Evolutionary conservation across 2,329 filamentous ascomycete species (phyloP).

Genomic region (Xylariales sp.): DNA sequence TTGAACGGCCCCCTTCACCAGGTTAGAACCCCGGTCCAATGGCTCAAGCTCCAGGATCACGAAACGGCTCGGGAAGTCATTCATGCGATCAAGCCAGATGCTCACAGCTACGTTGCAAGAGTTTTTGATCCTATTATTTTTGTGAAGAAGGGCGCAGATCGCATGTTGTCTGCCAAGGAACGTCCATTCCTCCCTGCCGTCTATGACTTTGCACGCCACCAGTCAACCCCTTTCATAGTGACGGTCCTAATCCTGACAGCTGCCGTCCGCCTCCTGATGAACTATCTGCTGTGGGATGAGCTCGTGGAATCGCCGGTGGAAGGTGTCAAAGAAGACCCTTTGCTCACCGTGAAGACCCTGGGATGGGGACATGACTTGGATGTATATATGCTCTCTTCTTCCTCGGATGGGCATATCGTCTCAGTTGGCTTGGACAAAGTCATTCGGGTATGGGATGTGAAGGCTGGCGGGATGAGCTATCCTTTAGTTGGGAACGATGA

Average conservation of each 20-base stretch:
- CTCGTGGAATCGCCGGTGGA: conserved; percentile 40
- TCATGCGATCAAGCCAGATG: conserved; percentile 66
- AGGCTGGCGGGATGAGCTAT: conserved; percentile 37
- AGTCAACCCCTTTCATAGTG: conserved; percentile 55
- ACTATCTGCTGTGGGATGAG: conserved; percentile 67
- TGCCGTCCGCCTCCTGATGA: conserved; percentile 66
- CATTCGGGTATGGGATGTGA: conserved; percentile 62
- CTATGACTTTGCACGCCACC: conserved; percentile 64
- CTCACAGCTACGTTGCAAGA: conserved; percentile 66
- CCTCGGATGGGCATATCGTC: conserved; percentile 59
- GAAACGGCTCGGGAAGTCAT: conserved; percentile 75
- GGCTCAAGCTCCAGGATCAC: conserved; percentile 73
- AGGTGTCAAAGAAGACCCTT: conserved; percentile 41
- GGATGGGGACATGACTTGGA: conserved; percentile 63
- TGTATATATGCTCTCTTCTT: conserved; percentile 59
- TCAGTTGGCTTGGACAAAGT: conserved; percentile 67
- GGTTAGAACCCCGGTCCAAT: conserved; percentile 69
- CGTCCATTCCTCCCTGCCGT: conserved; percentile 50
- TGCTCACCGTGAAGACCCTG: conserved; percentile 57
- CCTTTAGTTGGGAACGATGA: conserved; percentile 35
- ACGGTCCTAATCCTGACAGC: conserved; percentile 59
- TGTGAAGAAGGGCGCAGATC: conserved; percentile 63
- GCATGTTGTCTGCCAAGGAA: conserved; percentile 49
- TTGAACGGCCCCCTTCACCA: conserved; percentile 63
- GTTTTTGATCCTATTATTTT: conserved; percentile 74